Evolutionary conservation across 257 asterid genomes (phyloP), one percentile per base, ranked within the genome.

Genomic region (Petrea volubilis): DNA sequence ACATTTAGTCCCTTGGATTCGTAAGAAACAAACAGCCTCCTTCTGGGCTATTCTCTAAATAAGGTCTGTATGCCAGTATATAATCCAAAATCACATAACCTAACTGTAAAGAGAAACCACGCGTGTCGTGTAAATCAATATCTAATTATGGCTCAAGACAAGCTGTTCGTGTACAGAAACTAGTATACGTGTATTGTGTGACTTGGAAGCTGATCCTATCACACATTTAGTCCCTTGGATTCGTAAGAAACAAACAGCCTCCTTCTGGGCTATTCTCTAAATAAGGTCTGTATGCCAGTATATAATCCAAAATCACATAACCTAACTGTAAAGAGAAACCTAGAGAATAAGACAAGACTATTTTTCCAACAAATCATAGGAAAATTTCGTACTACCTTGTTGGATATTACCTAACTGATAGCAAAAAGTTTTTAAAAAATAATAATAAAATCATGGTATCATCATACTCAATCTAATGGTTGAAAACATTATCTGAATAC

Each of bases 221-320:
- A 38, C 31, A 18, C 17, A 38, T 36, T 23, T 50, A 29, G 72
- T 52, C 62, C 72, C 21, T 51, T 31, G 60, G 13, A 31, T 18
- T 67, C 20, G 51, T 23, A 67, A 52, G 62, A 51, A 52, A 51
- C 23, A 67, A 65, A 65, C 18, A 29, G 10, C 41, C 14, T 31
- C 6, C 24, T 58, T 58, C 64, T 56, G 62, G 38, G 62, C 15
- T 55, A 24, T 53, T 25, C 36, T 11, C 6, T 14, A 4, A 18
- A 50, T 62, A 33, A 53, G 14, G 56, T 27, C 20, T 9, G 25
- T 13, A 56, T 24, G 62, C 36, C 62, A 27, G 3, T 28, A 12
- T 11, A 20, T 55, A 24, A 18, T 46, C 52, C 21, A 46, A 46
- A n/a, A 46, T n/a, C 52, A 21, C 3, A 9, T 2, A 8, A 21